Conservation (phyloP, 352 stramenopile genomes). For the Globisporangium canariense region DNA sequence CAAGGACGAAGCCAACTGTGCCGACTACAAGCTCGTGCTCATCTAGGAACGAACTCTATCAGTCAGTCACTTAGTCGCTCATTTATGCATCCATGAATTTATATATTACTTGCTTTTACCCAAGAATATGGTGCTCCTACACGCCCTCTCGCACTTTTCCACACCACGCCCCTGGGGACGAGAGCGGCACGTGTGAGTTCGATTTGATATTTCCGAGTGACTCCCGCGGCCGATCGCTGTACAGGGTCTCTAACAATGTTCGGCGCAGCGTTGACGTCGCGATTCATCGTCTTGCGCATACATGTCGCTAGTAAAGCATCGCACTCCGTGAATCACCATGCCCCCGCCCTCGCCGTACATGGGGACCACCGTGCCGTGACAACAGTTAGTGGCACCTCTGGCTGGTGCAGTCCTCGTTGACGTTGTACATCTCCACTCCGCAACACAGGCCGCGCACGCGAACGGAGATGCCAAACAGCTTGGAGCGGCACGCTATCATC, state of each 20-base stretch:
- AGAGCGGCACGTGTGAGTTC: neutral
- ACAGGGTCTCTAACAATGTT: neutral
- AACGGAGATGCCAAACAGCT: neutral
- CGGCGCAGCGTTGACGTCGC: neutral
- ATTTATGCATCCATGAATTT: slow-evolving; percentile 2
- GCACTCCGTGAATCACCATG: neutral
- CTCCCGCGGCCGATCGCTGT: neutral
- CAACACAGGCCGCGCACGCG: neutral
- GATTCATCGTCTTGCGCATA: neutral
- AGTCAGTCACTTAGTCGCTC: neutral
- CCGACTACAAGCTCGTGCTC: slow-evolving; percentile 70
- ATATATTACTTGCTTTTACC: neutral
- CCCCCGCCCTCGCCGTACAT: too few species aligned
- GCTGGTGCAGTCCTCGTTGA: neutral
- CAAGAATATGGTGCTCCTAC: neutral
- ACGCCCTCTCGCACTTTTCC: neutral
- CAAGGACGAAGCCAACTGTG: slow-evolving; percentile 72
- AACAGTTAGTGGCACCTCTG: too few species aligned
- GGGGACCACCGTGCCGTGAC: too few species aligned
- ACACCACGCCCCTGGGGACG: neutral
- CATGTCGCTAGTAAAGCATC: too few species aligned
- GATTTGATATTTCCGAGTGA: neutral
- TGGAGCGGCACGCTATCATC: neutral
- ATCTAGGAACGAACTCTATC: slow-evolving; percentile 23
- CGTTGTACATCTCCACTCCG: neutral